Evolutionary conservation across 345 rosid species (phyloP).

Genomic region (Eucalyptus curtisii): DNA sequence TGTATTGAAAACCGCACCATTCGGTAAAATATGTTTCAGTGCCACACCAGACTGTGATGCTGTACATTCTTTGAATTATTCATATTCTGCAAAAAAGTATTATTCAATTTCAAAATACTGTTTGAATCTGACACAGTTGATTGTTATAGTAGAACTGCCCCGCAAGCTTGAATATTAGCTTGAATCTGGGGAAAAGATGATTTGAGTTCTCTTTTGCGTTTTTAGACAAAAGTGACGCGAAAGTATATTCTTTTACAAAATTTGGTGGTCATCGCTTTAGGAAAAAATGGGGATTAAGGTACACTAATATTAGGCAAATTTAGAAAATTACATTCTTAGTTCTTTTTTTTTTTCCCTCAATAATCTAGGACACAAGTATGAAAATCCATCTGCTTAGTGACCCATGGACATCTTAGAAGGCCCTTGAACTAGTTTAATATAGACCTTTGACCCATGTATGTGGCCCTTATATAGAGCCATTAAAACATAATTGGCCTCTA

Average conservation of each 20-base stretch:
- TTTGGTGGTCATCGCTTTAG: neutral
- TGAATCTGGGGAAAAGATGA: neutral
- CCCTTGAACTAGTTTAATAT: neutral
- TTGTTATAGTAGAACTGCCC: neutral
- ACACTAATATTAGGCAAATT: neutral
- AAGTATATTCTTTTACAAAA: neutral
- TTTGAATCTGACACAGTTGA: neutral
- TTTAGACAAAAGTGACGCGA: neutral
- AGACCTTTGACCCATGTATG: neutral
- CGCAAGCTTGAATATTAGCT: neutral
- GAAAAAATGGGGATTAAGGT: neutral
- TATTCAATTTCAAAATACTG: neutral
- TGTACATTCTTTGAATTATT: neutral
- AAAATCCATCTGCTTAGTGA: neutral
- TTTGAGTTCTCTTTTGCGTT: neutral
- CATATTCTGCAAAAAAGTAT: neutral
- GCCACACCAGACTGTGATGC: neutral
- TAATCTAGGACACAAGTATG: neutral
- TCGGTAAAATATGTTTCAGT: neutral
- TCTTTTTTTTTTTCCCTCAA: neutral
- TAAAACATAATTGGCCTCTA: neutral
- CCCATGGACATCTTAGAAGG: neutral
- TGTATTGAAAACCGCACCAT: neutral
- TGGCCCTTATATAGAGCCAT: neutral
- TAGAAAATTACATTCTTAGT: neutral